phyloP scores from a whole-genome alignment of 106 monocot genomes.

The Phalaenopsis aphrodite region DNA sequence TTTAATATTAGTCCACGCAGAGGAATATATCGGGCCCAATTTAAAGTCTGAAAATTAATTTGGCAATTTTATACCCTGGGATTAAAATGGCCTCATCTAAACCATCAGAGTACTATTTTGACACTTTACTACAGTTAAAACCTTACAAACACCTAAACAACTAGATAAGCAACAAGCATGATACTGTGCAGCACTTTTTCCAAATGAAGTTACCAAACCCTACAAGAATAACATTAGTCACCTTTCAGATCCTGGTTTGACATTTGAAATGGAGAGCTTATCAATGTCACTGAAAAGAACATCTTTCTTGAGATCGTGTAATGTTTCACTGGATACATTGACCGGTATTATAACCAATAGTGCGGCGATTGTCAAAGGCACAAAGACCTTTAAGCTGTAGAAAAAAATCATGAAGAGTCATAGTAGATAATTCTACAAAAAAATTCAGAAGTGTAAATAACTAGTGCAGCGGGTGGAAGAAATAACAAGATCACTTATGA shows the following conservation, averaged over 20 bases:
- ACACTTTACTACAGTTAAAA: background rate
- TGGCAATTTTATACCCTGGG: too few relatives aligned
- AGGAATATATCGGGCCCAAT: too few relatives aligned
- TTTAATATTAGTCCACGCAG: too few relatives aligned
- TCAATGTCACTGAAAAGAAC: slow-evolving; percentile 83
- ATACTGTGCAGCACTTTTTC: background rate
- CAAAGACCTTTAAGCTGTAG: slow-evolving; percentile 85
- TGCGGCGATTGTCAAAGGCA: slow-evolving; percentile 58
- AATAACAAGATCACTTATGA: background rate
- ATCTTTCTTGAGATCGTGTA: slow-evolving; percentile 57
- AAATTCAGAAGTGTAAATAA: background rate
- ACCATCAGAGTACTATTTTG: too few relatives aligned
- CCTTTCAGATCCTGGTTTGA: slow-evolving; percentile 65
- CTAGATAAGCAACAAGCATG: background rate
- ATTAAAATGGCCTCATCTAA: too few relatives aligned
- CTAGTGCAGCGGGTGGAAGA: too few relatives aligned
- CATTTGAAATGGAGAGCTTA: slow-evolving; percentile 96
- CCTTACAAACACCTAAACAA: background rate
- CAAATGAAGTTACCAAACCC: background rate
- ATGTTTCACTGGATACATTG: slow-evolving; percentile 76
- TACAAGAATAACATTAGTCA: slow-evolving; percentile 14
- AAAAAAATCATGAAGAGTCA: slow-evolving; percentile 2
- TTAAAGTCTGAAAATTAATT: too few relatives aligned
- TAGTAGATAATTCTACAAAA: background rate
- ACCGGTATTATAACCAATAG: slow-evolving; percentile 79